Evolutionary conservation across 148 eudicot genomes (phyloP), one percentile per base, ranked within the genome.

Genomic region (Agrostemma githago): DNA sequence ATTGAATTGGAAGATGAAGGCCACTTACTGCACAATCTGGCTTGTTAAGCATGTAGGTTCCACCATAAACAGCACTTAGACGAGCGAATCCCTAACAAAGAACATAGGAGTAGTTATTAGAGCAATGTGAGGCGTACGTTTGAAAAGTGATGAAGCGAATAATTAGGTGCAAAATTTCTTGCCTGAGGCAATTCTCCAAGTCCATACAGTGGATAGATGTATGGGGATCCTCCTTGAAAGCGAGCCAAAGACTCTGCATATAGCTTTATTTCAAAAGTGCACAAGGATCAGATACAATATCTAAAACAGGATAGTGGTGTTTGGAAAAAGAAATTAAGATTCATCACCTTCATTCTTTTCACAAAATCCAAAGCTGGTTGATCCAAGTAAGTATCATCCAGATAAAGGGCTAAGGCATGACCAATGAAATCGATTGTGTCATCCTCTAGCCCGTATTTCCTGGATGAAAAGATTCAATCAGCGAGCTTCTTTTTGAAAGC

Each of bases 171-270:
- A 69, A 21, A 14, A 26, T 17, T 11, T 26, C 20, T 72, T 76
- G 85, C 92, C 89, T 91, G 97, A 76, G 93, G 97, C 82, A 88
- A 57, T 77, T 92, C 97, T 82, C 99, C 99, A 2, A 95, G 89
- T 68, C 99, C 99, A 75, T 95, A 95, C 75, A 92, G 72, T 6
- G 99, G 97, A 74, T 95, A 95, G 15, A 95, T 95, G 77, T 95
- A 95, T 74, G 99, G 99, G 40, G 99, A 95, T 78, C 91, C 92
- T 82, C 92, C 87, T 70, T 88, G 89, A 74, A 92, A 95, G 54
- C 99, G 99, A 56, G 96, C 93, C 80, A 91, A 75, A 5, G 93
- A 91, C 74, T 89, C 92, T 72, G 92, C 93, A 73, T 91, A 91
- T 26, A 91, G 82, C 97, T 91, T 62, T 78, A 5, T 20, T 51